These are phyloP conservation scores for Trichosporon asahii DNA, from an alignment of 1,284 basidiomycete genomes.

Conservation along the genomic window DNA sequence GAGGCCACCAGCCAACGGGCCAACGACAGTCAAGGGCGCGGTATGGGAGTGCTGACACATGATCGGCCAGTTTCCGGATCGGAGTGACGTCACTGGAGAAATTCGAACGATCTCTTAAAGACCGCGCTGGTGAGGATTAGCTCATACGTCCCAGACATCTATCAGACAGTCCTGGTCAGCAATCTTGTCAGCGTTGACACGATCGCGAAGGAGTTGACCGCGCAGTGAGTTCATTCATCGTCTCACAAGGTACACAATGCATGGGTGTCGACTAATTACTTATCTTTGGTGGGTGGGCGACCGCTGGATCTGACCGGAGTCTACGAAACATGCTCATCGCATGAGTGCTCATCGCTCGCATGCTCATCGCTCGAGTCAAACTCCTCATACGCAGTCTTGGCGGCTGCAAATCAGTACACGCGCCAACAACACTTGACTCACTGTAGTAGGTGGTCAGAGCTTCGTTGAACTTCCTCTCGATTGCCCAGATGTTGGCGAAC, in stretches of 20 bases:
- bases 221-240: not conserved
- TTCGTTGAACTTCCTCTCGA: not conserved
- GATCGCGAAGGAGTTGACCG: not conserved
- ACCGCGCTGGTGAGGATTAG: not conserved
- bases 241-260: not conserved
- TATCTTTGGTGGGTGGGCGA: too few relatives aligned
- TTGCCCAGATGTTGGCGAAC: not conserved
- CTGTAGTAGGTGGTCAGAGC: not conserved
- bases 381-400: not conserved
- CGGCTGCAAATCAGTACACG: not conserved
- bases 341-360: too few relatives aligned
- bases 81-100: not conserved
- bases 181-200: not conserved
- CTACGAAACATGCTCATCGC: too few relatives aligned
- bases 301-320: not conserved
- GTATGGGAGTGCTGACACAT: constrained; percentile 1
- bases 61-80: not conserved
- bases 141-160: not conserved
- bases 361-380: too few relatives aligned
- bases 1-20: not conserved
- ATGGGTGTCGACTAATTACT: not conserved
- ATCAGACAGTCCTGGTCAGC: not conserved
- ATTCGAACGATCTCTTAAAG: not conserved
- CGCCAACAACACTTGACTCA: not conserved
- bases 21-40: too few relatives aligned